Base-by-base conservation (phyloP, 2,329 filamentous ascomycete genomes). In the Aspergillus arachidicola region DNA sequence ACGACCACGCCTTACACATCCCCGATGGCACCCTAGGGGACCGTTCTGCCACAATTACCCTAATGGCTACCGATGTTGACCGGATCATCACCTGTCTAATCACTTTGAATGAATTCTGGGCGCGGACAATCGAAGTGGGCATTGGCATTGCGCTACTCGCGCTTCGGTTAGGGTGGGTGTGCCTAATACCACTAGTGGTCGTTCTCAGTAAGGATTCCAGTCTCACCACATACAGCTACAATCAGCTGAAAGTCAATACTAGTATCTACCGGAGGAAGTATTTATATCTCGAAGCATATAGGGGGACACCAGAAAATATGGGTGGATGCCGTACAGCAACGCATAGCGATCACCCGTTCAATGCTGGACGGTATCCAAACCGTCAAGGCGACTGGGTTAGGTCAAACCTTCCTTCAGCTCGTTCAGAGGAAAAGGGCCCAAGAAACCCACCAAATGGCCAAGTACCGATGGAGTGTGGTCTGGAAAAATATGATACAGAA, bases 311-410 rank as follows among this genome's bases (percentile, higher is more conserved):
- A 80, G 51, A 73, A 71, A 38, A 58, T 65, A 21, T 83, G 81
- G 81, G 74, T 81, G 38, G 72, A 75, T 21, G 76, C 76, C 14
- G 78, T 80, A 6, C 74, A 82, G 66, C 69, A 74, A 23, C 76
- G 81, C 2, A 74, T 83, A 7, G 75, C 72, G 6, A 71, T 75
- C 26, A 83, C 79, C 0, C 67, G 76, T 9, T 75, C 74, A 28
- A 75, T 79, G 14, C 68, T 82, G 0, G 73, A 71, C 0, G 72
- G 71, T 43, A 80, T 83, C 68, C 81, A 81, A 62, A 73, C 70
- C 26, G 68, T 82, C 54, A 81, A 80, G 59, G 72, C 79, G 12
- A 73, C 77, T 0, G 80, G 80, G 0, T 64, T 82, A 1, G 73
- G 68, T 16, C 66, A 74, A 28, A 23, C 60, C 7, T 57, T 68